Base-by-base conservation (phyloP, 2,329 filamentous ascomycete genomes). In the Diaporthe vaccinii region DNA sequence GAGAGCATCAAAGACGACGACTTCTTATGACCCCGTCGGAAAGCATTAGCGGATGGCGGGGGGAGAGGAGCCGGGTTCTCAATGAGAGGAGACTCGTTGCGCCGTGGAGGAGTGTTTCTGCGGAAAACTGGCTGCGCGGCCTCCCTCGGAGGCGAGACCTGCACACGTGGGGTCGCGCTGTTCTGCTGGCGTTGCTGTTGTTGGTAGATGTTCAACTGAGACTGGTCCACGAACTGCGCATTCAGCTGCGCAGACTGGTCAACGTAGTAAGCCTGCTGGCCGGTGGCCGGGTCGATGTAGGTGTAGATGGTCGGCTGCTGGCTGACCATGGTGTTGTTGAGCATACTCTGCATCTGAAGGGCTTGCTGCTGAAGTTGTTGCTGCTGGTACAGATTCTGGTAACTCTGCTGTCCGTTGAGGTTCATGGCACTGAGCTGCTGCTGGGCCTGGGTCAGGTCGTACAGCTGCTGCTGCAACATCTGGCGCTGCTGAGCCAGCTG, bases 401-500 rank as follows among this genome's bases (percentile, higher is more conserved):
- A 89, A 79, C 91, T 89, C 83, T 93, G 92, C 76, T 90, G 71
- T 71, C 86, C 86, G 81, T 89, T 92, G 75, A 98, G 83, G 83
- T 89, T 95, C 85, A 98, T 87, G 78, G 91, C 91, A 83, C 95
- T 93, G 81, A 96, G 94, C 84, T 96, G 94, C 84, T 95, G 94
- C 76, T 95, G 93, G 51, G 94, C 94, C 71, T 93, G 92, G 81
- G 96, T 97, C 34, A 98, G 92, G 78, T 88, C 94, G 79, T 95
- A 91, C 78, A 98, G 90, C 86, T 98, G 95, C 86, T 98, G 96
- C 85, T 98, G 96, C 71, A 98, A 91, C 78, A 94, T 93, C 86
- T 98, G 95, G 85, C 98, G 96, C 85, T 98, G 96, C 82, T 98
- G 95, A 55, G 95, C 95, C 69, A 99, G 90, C 82, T 97, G 98